Evolutionary conservation across 2,329 filamentous ascomycete genomes (phyloP), one percentile per base, ranked within the genome.

Genomic region (Coniochaeta sp.): DNA sequence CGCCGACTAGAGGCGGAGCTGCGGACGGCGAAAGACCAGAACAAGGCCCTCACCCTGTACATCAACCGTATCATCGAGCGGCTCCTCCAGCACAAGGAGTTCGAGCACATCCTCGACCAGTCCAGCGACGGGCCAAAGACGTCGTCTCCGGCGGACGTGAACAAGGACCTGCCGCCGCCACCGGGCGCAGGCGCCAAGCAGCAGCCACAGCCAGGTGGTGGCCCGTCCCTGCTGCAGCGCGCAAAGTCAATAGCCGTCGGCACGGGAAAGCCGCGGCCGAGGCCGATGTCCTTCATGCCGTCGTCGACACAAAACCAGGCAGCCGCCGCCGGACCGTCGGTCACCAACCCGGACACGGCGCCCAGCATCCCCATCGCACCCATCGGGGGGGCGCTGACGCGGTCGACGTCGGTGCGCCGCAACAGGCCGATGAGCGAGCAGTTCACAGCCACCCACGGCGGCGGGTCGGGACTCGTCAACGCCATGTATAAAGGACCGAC

Each of bases 21-120:
- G 66, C 91, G 89, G 74, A 81, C 84, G 9, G 79, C 91, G 67
- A 93, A 90, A 76, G 93, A 96, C 72, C 89, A 96, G 78, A 98
- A 99, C 80, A 98, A 98, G 79, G 95, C 95, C 32, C 81, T 99
- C 67, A 96, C 92, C 26, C 81, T 98, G 65, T 99, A 99, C 78
- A 97, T 99, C 79, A 96, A 98, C 83, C 96, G 95, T 78, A 98
- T 99, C 73, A 96, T 99, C 72, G 95, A 95, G 73, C 89, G 95
- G 60, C 85, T 99, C 52, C 83, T 99, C 63, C 90, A 96, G 71
- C 90, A 97, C 75, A 90, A 96, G 69, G 93, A 96, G 66, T 98
- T 96, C 66, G 93, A 99, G 76, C 87, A 91, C 63, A 96, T 98
- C 62, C 81, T 97, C 44, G 91, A 96, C 71, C 89, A 91, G 73